A percentile compares a stretch with the other conserved stretches of the same genome.
phyloP scores from a whole-genome alignment of 1,284 basidiomycete genomes.

The Boletus hoseneyae region DNA sequence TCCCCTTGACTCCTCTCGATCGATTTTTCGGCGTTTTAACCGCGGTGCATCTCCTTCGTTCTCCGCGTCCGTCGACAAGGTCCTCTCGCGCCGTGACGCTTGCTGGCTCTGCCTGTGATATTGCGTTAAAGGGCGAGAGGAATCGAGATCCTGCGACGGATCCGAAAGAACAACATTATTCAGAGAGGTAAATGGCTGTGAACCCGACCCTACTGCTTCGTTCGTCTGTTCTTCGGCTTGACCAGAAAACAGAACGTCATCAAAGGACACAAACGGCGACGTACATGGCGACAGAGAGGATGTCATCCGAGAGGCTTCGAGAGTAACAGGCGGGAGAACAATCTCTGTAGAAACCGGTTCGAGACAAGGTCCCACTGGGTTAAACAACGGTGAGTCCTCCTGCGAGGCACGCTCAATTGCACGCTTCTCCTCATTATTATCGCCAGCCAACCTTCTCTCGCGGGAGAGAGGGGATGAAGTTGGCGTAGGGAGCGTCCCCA shows the following conservation, averaged over 20 bases:
- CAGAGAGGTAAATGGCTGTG: conserved; percentile 17
- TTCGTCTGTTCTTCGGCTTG: background rate
- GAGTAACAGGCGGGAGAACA: background rate
- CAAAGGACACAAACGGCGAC: conserved; percentile 16
- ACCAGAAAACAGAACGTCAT: background rate
- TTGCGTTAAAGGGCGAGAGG: background rate
- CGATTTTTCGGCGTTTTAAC: conserved; percentile 19
- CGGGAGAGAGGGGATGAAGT: conserved; percentile 24
- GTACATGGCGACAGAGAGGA: conserved; percentile 5
- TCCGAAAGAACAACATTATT: conserved; percentile 14
- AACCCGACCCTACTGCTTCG: background rate
- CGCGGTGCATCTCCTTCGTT: conserved; percentile 2
- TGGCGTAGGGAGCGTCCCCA: conserved; percentile 24
- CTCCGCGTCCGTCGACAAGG: background rate
- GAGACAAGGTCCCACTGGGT: background rate
- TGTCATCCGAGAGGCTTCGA: background rate
- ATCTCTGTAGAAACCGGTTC: conserved; percentile 4
- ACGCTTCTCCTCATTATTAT: conserved; percentile 7
- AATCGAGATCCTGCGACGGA: background rate
- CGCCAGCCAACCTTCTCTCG: background rate
- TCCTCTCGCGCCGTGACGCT: background rate
- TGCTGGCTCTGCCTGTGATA: background rate
- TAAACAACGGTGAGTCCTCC: background rate
- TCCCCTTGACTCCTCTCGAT: conserved; percentile 2
- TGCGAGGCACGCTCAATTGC: conserved; percentile 1